A percentile compares a stretch with the other conserved stretches of the same genome.
phyloP scores from a whole-genome alignment of 2,329 filamentous ascomycete species.

The Coniochaeta ligniaria region DNA sequence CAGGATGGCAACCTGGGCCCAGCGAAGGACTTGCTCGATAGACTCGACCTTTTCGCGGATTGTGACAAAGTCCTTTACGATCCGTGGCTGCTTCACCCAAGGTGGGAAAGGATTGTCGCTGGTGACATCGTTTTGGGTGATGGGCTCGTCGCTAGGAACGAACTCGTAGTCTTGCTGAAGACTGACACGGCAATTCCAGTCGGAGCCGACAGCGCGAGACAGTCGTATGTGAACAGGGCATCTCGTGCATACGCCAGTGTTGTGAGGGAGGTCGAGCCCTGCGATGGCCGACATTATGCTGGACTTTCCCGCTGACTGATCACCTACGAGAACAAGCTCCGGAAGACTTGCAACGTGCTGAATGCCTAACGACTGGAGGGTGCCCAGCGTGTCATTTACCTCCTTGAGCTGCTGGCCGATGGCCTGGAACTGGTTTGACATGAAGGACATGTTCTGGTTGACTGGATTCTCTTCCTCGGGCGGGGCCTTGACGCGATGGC shows the following conservation, averaged over 20 bases:
- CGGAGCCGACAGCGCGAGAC: slow-evolving; percentile 39
- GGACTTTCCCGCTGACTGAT: slow-evolving; percentile 80
- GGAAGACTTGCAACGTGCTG: slow-evolving; percentile 65
- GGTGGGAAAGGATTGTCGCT: slow-evolving; percentile 51
- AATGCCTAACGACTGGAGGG: slow-evolving; percentile 66
- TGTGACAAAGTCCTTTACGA: slow-evolving; percentile 53
- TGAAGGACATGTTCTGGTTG: slow-evolving; percentile 17
- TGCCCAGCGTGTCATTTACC: slow-evolving; percentile 58
- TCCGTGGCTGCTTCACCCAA: slow-evolving; percentile 48
- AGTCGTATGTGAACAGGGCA: slow-evolving; percentile 78
- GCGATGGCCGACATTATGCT: slow-evolving; percentile 58
- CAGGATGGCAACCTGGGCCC: slow-evolving; percentile 71
- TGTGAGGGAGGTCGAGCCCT: slow-evolving; percentile 65
- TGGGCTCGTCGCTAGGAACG: slow-evolving; percentile 28
- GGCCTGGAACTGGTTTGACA: slow-evolving; percentile 33
- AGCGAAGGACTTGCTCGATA: slow-evolving; percentile 61
- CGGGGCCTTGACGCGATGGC: slow-evolving; percentile 4
- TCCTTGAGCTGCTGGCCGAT: slow-evolving; percentile 59
- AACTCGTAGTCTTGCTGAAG: slow-evolving; percentile 60
- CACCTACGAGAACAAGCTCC: slow-evolving; percentile 75
- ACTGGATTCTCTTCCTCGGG: not conserved
- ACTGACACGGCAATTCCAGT: slow-evolving; percentile 63
- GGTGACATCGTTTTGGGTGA: slow-evolving; percentile 40
- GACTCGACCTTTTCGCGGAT: slow-evolving; percentile 53
- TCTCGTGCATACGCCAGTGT: slow-evolving; percentile 67